These are phyloP conservation scores for Calonectria pseudoreteaudii DNA, from an alignment of 2,329 filamentous ascomycete genomes.

Conservation along the genomic window DNA sequence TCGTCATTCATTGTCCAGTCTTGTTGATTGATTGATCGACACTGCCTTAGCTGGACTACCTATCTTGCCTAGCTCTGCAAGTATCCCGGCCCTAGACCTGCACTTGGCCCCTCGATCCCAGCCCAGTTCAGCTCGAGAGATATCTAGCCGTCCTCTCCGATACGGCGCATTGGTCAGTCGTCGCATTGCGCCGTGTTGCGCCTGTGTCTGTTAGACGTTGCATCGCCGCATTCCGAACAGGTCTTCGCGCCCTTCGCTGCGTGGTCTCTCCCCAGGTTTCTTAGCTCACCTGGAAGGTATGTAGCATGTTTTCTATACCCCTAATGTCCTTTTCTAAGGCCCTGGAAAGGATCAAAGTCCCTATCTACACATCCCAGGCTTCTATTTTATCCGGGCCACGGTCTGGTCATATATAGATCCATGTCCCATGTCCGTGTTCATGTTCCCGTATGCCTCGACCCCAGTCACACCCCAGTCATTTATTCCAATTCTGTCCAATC, in stretches of 20 bases:
- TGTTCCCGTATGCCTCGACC: constrained; percentile 22
- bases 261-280: constrained; percentile 13
- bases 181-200: constrained; percentile 39
- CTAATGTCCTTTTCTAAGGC: neutral
- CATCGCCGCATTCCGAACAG: constrained; percentile 28
- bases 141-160: constrained; percentile 31
- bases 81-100: neutral
- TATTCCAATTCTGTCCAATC: constrained; percentile 31
- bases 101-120: neutral
- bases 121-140: neutral
- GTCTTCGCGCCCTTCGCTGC: constrained; percentile 14
- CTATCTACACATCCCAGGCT: constrained; percentile 5
- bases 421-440: constrained; percentile 14
- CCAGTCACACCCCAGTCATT: constrained; percentile 32
- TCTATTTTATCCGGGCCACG: constrained; percentile 16
- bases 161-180: constrained; percentile 34
- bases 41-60: constrained; percentile 13
- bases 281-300: neutral
- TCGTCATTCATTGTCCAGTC: neutral
- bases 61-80: constrained; percentile 21
- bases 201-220: constrained; percentile 29
- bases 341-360: neutral
- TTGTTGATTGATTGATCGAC: constrained; percentile 7
- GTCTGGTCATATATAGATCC: constrained; percentile 16
- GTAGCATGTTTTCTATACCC: constrained; percentile 3